Base-by-base conservation (phyloP, 2,329 filamentous ascomycete genomes). In the Alternaria tenuissima region DNA sequence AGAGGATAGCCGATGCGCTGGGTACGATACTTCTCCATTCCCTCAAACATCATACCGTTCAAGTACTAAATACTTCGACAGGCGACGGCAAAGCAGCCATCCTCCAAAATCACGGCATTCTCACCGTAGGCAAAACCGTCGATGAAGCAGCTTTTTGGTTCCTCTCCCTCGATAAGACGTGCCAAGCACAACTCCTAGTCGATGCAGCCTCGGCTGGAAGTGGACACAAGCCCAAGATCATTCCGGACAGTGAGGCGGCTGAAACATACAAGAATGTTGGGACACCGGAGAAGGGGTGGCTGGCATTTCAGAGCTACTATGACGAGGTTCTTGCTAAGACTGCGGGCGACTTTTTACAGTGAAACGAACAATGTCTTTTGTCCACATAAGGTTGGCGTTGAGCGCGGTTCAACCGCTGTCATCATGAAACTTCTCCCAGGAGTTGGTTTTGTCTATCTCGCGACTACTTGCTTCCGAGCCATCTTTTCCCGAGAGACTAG, bases 271-370 rank as follows among this genome's bases (percentile, higher is more conserved):
- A 74, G 62, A 78, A 80, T 55, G 79, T 83, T 1, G 82, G 81
- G 2, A 81, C 74, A 34, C 79, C 83, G 0, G 82, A 82, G 70
- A 86, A 85, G 65, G 84, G 83, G 0, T 86, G 82, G 82, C 72
- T 85, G 44, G 81, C 81, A 4, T 85, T 85, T 57, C 84, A 86
- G 65, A 79, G 80, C 11, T 85, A 86, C 62, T 86, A 84, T 66
- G 84, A 86, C 70, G 83, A 85, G 64, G 76, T 83, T n/a, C 63
- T 85, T 38, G 80, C 80, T 9, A 84, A 81, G 76, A 85, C 82
- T 2, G 78, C 80, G 42, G 84, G 84, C 0, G 78, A 76, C 53
- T 86, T 86, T 59, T 70, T 86, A 63, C 77, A 80, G 39, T 81
- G 24, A 62, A 16, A 7, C 24, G 24, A 26, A 26, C 24, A 26